phyloP scores from a whole-genome alignment of 805 yeast genomes.

The Nakazawaea populi region DNA sequence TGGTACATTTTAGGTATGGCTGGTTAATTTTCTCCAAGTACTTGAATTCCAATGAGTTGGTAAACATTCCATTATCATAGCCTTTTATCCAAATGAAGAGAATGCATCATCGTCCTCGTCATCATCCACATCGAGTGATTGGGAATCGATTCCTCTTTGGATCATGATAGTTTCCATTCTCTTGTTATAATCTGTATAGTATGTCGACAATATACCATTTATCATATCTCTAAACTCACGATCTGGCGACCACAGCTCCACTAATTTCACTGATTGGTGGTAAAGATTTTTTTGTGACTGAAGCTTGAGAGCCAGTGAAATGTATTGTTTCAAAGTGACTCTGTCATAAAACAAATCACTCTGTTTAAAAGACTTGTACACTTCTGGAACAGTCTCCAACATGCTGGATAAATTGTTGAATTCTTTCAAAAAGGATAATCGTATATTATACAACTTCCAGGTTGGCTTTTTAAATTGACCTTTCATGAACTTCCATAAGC shows the following conservation, averaged over 20 bases:
- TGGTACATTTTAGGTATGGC: conserved; percentile 92
- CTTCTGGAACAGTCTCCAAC: conserved; percentile 11
- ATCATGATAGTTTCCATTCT: conserved; percentile 9
- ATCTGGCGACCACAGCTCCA: conserved; percentile 21
- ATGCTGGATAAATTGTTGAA: background rate
- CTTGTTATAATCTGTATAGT: conserved; percentile 17
- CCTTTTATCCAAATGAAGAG: background rate
- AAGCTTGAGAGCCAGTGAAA: background rate
- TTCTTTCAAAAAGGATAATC: conserved; percentile 1
- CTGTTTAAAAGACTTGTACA: conserved; percentile 13
- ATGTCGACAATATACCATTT: conserved; percentile 9
- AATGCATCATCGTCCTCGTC: conserved; percentile 14
- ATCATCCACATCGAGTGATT: background rate
- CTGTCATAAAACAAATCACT: conserved; percentile 16
- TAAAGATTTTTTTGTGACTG: conserved; percentile 12
- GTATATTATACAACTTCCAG: conserved; percentile 8
- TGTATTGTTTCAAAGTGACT: conserved; percentile 10
- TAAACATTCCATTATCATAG: conserved; percentile 15
- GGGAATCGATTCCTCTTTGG: conserved; percentile 3
- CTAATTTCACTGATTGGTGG: conserved; percentile 22
- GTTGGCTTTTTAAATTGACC: conserved; percentile 4
- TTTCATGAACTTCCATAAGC: conserved; percentile 9
- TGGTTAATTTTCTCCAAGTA: conserved; percentile 80
- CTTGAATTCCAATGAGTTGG: conserved; percentile 68
- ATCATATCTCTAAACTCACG: conserved; percentile 16